Conservation (phyloP, 2,329 filamentous ascomycete species). For the Venturia aucupariae region DNA sequence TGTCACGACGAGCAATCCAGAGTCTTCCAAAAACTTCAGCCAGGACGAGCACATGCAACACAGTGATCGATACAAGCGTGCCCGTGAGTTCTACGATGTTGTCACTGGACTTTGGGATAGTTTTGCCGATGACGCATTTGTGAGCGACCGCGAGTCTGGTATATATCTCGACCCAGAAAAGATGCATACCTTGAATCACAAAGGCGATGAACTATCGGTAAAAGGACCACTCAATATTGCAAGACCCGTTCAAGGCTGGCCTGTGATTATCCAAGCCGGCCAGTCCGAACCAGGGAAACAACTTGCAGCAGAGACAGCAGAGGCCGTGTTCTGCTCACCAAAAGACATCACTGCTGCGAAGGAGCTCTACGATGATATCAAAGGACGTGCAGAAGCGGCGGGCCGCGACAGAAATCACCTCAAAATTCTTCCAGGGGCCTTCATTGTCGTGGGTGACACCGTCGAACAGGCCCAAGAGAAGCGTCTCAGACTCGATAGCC, state of each 20-base stretch:
- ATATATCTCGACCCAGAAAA: constrained; percentile 43
- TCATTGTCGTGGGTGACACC: constrained; percentile 42
- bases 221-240: constrained; percentile 44
- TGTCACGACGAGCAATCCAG: constrained; percentile 44
- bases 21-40: constrained; percentile 45
- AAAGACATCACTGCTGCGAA: constrained; percentile 38
- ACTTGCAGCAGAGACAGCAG: constrained; percentile 44
- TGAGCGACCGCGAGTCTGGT: constrained; percentile 39
- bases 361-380: constrained; percentile 43
- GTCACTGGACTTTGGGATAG: constrained; percentile 46
- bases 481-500: constrained; percentile 40
- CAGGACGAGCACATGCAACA: constrained; percentile 43
- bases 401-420: constrained; percentile 39
- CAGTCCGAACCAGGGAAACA: constrained; percentile 44
- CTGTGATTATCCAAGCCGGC: constrained; percentile 47
- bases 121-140: constrained; percentile 48
- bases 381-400: constrained; percentile 36
- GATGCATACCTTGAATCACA: constrained; percentile 44
- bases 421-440: constrained; percentile 44
- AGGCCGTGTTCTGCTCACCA: constrained; percentile 44
- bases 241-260: constrained; percentile 45
- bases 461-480: constrained; percentile 41
- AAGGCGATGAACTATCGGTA: constrained; percentile 37
- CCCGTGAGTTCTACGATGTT: constrained; percentile 44
- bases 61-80: constrained; percentile 41